A percentile compares a stretch with the other conserved stretches of the same genome.
phyloP scores from a whole-genome alignment of 75 land plant species.

The Sequoia sempervirens region DNA sequence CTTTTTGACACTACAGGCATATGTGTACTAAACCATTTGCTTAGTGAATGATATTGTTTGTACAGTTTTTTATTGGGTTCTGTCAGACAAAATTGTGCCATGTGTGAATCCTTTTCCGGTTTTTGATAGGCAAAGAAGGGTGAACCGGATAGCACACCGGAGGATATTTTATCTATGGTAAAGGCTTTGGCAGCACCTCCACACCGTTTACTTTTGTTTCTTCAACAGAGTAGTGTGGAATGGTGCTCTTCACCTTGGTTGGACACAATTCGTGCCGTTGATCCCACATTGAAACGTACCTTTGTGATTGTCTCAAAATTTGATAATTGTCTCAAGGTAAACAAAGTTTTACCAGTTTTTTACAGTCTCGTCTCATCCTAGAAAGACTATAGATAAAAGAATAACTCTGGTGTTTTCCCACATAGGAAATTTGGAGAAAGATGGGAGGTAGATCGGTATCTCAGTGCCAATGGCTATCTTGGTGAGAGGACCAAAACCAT shows the following conservation, averaged over 20 bases:
- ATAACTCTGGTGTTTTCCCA: neutral
- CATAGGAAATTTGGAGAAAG: slow-evolving; percentile 88
- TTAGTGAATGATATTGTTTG: neutral
- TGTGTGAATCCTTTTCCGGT: neutral
- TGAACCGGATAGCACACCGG: slow-evolving; percentile 95
- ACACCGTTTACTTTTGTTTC: slow-evolving; percentile 80
- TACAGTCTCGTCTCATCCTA: neutral
- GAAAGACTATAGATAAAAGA: neutral
- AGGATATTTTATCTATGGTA: slow-evolving; percentile 87
- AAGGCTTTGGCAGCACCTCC: slow-evolving; percentile 81
- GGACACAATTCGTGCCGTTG: slow-evolving; percentile 82
- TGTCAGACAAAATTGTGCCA: neutral
- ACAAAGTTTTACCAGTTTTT: neutral
- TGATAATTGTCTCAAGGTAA: slow-evolving; percentile 97
- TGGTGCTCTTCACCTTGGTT: slow-evolving; percentile 99
- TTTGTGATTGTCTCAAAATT: slow-evolving; percentile 91
- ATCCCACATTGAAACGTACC: slow-evolving; percentile 78
- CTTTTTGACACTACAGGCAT: neutral
- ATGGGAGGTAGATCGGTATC: slow-evolving; percentile 95
- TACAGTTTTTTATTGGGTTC: neutral
- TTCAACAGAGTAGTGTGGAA: slow-evolving; percentile 98
- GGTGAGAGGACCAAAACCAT: slow-evolving; percentile 82
- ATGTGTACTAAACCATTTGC: neutral
- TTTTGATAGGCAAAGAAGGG: slow-evolving; percentile 79
- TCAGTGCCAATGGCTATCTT: slow-evolving; percentile 89